Base-by-base conservation (phyloP, 106 monocot species). In the Ottelia alismoides region DNA sequence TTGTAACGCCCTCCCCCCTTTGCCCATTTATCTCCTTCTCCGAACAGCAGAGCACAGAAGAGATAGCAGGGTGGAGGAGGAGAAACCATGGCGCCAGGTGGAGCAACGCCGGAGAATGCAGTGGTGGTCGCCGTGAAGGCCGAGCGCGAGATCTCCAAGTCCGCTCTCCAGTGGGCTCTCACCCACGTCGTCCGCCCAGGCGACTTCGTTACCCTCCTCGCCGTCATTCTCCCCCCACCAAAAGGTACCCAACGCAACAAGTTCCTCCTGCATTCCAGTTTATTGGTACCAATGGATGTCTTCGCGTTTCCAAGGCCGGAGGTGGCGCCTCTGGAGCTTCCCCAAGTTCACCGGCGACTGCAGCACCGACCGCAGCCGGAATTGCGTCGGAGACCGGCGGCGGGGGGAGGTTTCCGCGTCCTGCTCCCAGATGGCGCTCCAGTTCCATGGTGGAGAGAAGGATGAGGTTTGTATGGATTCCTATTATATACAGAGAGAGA, bases 81-180 rank as follows among this genome's bases (percentile, higher is more conserved):
- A n/a, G n/a, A n/a, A n/a, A n/a, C n/a, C n/a, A n/a, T n/a, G n/a
- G n/a, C n/a, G n/a, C n/a, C n/a, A n/a, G n/a, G n/a, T n/a, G n/a
- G n/a, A n/a, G n/a, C n/a, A n/a, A n/a, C n/a, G n/a, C n/a, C 58
- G 60, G 78, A 68, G 60, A 69, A 59, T 27, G 72, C 72, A n/a
- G 66, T 82, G 49, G 61, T 77, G 40, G 82, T 82, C 25, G 82
- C 82, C 22, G 82, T 82, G 43, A 73, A 60, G 63, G 76, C 82
- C 25, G 72, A 68, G 58, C 61, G 44, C 58, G 82, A 82, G 49
- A 69, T 82, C 30, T 52, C 69, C 1, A 77, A 62, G 64, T 56
- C 70, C 14, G 72, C 76, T 2, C 65, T 82, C 27, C 65, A 52
- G 12, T 82, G 82, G 82, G 76, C 82, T 22, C 70, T 82, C 51